A percentile compares a stretch with the other conserved stretches of the same genome.
Evolutionary conservation across 768 basidiomycete genomes (phyloP).

Genomic region (Lyophyllum atratum): DNA sequence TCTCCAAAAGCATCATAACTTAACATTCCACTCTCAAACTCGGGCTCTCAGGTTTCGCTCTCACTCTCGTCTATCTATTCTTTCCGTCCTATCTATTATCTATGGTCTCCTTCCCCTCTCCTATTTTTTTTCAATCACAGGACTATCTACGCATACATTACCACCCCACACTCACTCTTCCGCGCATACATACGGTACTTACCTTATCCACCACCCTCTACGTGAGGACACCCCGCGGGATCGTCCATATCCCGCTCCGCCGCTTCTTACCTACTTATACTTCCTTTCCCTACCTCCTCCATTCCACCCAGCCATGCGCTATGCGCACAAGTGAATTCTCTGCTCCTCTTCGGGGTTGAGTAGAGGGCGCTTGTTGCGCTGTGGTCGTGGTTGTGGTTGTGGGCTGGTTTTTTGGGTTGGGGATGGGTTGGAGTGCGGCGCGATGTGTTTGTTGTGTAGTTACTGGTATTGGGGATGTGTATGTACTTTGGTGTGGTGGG

Average conservation of each 20-base stretch:
- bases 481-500: not conserved
- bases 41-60: not conserved
- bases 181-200: not conserved
- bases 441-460: not conserved
- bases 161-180: not conserved
- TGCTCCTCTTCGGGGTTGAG: conserved; percentile 25
- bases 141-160: not conserved
- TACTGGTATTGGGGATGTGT: not conserved
- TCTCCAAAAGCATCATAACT: not conserved
- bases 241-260: not conserved
- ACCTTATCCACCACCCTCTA: not conserved
- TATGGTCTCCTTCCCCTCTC: not conserved
- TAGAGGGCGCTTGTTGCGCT: conserved; percentile 16
- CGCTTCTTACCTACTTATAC: not conserved
- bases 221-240: not conserved
- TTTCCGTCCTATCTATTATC: not conserved
- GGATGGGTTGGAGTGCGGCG: no score
- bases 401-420: not conserved
- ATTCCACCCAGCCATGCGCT: not conserved
- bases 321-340: conserved; percentile 19
- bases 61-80: conserved; percentile 8
- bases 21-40: not conserved
- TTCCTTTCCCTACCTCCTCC: not conserved
- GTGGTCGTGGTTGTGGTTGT: not conserved
- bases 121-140: not conserved